Base-by-base conservation (phyloP, 1,139 yeast species). In the Candida frijolesensis region DNA sequence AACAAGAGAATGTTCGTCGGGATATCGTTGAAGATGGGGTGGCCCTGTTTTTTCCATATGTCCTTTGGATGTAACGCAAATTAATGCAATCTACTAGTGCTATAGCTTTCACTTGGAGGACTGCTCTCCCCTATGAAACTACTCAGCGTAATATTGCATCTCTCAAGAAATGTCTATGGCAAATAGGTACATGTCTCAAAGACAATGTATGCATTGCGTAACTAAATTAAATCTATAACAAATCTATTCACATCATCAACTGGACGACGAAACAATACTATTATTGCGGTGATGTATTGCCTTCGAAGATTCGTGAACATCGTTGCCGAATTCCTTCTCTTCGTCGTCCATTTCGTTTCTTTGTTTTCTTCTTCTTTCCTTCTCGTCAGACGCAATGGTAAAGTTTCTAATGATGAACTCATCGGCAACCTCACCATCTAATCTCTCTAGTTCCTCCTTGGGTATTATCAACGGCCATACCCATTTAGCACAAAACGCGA, bases 391-490 rank as follows among this genome's bases (percentile, higher is more conserved):
- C 8, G 60, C 63, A 19, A 65, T 57, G 18, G 60, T 56, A 37
- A 77, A 66, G 53, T 74, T 80, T 47, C 67, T 64, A 54, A 84
- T 60, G 39, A 83, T 81, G 49, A 80, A 68, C 30, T 56, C 55
- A 46, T 84, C 86, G 0, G 89, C 94, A 1, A 89, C 89, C 11
- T 87, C 86, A 1, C 82, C 84, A 65, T 94, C 98, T 40, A 94
- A 69, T 7, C 79, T 58, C 1, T 67, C 68, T 54, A 92, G 69
- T 50, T 88, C 90, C 1, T 82, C 83, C 39, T 62, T 57, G 0
- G 90, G 85, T 50, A 92, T 87, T 7, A 87, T 62, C 49, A 66
- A 65, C 0, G 89, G 90, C 72, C 94, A 85, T 0, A 89, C 80
- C 61, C 91, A 74, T 34, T 82, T 82, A 51, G 89, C 89, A 48